These are phyloP conservation scores for Tulasnella sp. DNA, from an alignment of 768 basidiomycete species.

Conservation along the genomic window DNA sequence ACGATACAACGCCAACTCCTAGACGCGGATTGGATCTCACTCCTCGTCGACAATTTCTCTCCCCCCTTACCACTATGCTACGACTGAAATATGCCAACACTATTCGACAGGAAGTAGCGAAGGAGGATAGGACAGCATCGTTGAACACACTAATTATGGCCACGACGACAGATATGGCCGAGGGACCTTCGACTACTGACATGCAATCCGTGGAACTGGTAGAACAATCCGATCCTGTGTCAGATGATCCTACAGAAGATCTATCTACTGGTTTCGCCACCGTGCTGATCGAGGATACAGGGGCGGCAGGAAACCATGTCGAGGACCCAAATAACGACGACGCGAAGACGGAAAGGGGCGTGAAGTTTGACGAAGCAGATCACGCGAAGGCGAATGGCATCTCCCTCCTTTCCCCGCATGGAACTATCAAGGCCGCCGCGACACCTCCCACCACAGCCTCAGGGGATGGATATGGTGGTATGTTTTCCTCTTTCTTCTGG, in stretches of 20 bases:
- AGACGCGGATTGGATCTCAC: background rate
- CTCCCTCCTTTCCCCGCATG: background rate
- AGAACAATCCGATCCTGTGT: background rate
- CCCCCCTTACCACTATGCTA: constrained; percentile 8
- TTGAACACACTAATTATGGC: background rate
- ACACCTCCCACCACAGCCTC: background rate
- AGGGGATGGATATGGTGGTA: background rate
- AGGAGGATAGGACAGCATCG: background rate
- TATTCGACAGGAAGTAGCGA: background rate
- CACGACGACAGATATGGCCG: background rate
- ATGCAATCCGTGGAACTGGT: background rate
- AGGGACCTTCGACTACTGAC: background rate
- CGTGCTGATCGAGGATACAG: background rate
- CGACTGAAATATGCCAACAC: constrained; percentile 3
- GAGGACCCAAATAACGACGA: background rate
- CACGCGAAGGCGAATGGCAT: background rate
- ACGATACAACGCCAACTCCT: no score
- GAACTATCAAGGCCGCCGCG: background rate
- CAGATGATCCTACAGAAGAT: background rate
- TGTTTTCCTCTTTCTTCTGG: constrained; percentile 5
- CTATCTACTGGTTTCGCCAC: no score
- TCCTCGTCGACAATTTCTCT: constrained; percentile 14
- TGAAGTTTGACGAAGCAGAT: background rate
- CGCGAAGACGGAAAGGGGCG: constrained; percentile 4
- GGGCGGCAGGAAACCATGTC: background rate